Evolutionary conservation across 2,329 filamentous ascomycete species (phyloP).

Genomic region (Colletotrichum lupini): DNA sequence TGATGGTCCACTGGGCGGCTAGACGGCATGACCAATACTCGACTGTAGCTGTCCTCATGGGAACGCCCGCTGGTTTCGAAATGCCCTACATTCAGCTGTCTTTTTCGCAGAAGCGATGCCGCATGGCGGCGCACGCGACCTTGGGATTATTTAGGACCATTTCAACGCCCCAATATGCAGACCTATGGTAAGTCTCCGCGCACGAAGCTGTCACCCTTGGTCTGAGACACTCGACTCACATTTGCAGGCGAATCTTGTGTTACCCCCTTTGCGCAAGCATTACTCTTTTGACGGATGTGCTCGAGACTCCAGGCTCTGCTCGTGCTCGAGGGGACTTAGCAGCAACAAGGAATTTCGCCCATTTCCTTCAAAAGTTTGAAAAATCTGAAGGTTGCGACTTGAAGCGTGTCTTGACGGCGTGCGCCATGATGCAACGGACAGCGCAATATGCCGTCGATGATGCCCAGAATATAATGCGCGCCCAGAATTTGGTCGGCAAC

Average conservation of each 20-base stretch:
- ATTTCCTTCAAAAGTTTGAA: constrained; percentile 33
- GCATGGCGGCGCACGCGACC: constrained; percentile 25
- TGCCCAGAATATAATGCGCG: constrained; percentile 18
- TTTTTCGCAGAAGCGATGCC: constrained; percentile 27
- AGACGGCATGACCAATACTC: constrained; percentile 15
- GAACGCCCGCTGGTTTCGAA: background rate
- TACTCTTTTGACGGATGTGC: constrained; percentile 28
- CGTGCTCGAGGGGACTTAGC: constrained; percentile 22
- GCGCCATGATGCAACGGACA: constrained; percentile 28
- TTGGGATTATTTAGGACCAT: constrained; percentile 17
- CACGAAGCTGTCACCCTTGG: background rate
- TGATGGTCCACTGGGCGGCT: constrained; percentile 32
- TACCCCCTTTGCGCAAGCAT: constrained; percentile 31
- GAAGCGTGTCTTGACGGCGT: constrained; percentile 25
- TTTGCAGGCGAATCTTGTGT: constrained; percentile 24
- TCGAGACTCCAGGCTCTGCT: constrained; percentile 25
- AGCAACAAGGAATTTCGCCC: constrained; percentile 22
- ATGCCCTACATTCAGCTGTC: constrained; percentile 22
- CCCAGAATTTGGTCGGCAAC: constrained; percentile 14
- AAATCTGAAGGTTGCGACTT: constrained; percentile 26
- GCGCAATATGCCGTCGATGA: constrained; percentile 26
- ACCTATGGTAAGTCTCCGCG: constrained; percentile 24
- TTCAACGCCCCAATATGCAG: constrained; percentile 20
- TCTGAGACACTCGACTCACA: background rate
- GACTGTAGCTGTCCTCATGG: constrained; percentile 11